phyloP scores from a whole-genome alignment of 2,329 filamentous ascomycete genomes.

The Pyrenochaeta sp. region DNA sequence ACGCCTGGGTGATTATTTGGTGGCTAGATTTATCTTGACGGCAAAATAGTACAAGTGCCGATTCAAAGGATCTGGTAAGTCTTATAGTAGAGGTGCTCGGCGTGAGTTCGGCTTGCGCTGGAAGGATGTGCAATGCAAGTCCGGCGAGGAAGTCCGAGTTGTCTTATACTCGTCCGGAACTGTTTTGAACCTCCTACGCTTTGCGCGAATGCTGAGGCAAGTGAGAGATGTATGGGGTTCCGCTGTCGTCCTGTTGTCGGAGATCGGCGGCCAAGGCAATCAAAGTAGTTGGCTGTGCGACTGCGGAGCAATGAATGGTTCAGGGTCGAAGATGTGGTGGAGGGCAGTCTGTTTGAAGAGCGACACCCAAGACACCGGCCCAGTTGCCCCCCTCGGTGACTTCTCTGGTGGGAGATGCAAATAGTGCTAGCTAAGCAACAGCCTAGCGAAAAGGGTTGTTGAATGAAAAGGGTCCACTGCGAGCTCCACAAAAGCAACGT shows the following conservation, averaged over 20 bases:
- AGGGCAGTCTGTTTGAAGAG: slow-evolving; percentile 33
- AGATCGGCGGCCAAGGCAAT: slow-evolving; percentile 20
- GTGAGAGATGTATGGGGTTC: slow-evolving; percentile 5
- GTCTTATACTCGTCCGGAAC: slow-evolving; percentile 4
- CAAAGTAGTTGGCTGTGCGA: slow-evolving; percentile 14
- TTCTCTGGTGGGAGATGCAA: slow-evolving; percentile 4
- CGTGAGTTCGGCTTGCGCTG: slow-evolving; percentile 19
- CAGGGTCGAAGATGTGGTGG: slow-evolving; percentile 14
- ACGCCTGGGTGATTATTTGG: not conserved
- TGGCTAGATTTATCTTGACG: slow-evolving; percentile 10
- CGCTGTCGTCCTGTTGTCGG: slow-evolving; percentile 14
- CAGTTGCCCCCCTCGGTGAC: slow-evolving; percentile 23
- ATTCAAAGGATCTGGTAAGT: not conserved
- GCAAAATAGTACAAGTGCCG: slow-evolving; percentile 1
- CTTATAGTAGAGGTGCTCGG: slow-evolving; percentile 12
- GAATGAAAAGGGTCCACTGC: slow-evolving; percentile 17
- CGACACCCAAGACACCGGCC: slow-evolving; percentile 33
- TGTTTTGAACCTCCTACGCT: not conserved
- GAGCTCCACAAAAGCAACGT: slow-evolving; percentile 19
- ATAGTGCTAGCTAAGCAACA: slow-evolving; percentile 12
- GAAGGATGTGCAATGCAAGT: slow-evolving; percentile 16
- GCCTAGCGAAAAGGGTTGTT: slow-evolving; percentile 15
- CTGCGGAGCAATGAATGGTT: slow-evolving; percentile 8
- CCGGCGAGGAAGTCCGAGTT: slow-evolving; percentile 14
- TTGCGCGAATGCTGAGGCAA: slow-evolving; percentile 4